Conservation (phyloP, 208 protist species). For the Histomonas meleagridis region DNA sequence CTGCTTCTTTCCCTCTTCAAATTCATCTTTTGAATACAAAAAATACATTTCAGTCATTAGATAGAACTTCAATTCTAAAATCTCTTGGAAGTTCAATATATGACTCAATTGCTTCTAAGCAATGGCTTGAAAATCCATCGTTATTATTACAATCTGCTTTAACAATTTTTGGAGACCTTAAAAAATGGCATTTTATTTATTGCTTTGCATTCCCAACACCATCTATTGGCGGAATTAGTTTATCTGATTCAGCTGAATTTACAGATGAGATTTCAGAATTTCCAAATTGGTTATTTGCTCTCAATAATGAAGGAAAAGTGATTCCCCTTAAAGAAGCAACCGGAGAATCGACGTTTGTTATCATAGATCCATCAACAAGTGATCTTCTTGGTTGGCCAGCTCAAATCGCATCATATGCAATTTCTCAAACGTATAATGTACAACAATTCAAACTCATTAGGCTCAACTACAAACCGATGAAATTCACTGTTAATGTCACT, state of each 20-base stretch:
- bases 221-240: conserved; percentile 44
- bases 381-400: background rate
- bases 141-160: conserved; percentile 62
- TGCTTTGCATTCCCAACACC: conserved; percentile 73
- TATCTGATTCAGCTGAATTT: background rate
- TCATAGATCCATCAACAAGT: conserved; percentile 34
- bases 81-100: background rate
- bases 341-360: background rate
- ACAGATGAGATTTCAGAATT: conserved; percentile 12
- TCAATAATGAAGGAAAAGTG: too few species aligned
- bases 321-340: background rate
- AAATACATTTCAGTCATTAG: background rate
- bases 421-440: background rate
- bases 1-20: background rate
- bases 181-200: conserved; percentile 77
- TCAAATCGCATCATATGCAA: background rate
- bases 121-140: conserved; percentile 47
- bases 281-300: background rate
- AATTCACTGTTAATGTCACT: background rate
- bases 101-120: background rate
- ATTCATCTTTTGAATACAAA: background rate
- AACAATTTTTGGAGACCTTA: conserved; percentile 77
- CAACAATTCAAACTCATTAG: background rate
- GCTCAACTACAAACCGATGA: background rate
- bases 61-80: background rate